Base-by-base conservation (phyloP, 2,329 filamentous ascomycete species). In the Trichophyton benhamiae region DNA sequence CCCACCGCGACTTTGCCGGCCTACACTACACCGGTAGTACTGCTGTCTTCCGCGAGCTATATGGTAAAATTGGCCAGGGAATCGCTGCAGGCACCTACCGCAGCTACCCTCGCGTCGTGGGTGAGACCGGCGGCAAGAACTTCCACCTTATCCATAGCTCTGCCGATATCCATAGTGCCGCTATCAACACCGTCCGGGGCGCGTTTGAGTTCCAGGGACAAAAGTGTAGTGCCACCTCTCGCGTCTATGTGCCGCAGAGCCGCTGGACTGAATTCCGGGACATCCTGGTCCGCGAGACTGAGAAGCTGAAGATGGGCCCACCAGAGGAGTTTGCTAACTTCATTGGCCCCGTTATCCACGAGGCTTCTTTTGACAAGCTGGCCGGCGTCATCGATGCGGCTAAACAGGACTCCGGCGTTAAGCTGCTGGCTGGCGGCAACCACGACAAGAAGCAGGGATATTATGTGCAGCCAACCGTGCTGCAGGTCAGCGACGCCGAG, bases 11-110 rank as follows among this genome's bases (percentile, higher is more conserved):
- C 63, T 94, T 97, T 68, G 87, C 91, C 7, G 87, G 88, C n/a
- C 83, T 97, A 22, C 91, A 96, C 79, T 97, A 91, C 80, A 97
- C 91, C 0, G 92, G 92, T 64, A 94, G 88, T 78, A 96, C 92
- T 0, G 84, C 85, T 58, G 89, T 97, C 33, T 96, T 97, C 85
- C 87, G 90, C 65, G 84, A 85, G 70, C 80, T 97, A 9, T 96
- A 95, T 73, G 89, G 89, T 17, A 83, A 89, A 73, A 96, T 96
- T 68, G 89, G 89, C 9, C 79, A 82, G 65, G 89, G 88, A 46
- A 86, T 95, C 17, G 88, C 88, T 3, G 85, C 91, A 69, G 89
- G 88, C 65, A 87, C 84, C 63, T 97, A 95, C 78, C 80, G 81
- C 65, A 85, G 87, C 68, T 97, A 96, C 76, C 91, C 90, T 52